Conservation (phyloP, 192 early-diverging fungal genomes). For the Rhizophagus sp. region DNA sequence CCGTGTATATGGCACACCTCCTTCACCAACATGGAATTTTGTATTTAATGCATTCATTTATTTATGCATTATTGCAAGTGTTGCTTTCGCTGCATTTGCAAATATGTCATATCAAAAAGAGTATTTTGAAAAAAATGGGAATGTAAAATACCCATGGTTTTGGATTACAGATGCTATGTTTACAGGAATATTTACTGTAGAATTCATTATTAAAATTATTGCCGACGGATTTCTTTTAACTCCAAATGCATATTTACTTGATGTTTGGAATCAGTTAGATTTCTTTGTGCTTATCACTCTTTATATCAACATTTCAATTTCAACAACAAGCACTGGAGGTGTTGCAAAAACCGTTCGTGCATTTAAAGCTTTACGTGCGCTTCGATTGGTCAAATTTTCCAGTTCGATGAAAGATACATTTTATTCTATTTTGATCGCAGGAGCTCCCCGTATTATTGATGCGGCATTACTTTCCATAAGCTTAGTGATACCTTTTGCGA, state of each 20-base stretch:
- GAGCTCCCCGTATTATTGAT: conserved; percentile 58
- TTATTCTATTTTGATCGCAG: conserved; percentile 55
- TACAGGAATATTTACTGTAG: conserved; percentile 51
- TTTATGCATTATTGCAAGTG: conserved; percentile 49
- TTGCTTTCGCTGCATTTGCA: conserved; percentile 47
- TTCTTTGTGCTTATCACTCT: conserved; percentile 57
- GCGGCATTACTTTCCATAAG: conserved; percentile 48
- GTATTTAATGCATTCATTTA: conserved; percentile 50
- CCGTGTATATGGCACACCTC: conserved; percentile 45
- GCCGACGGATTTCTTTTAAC: conserved; percentile 64
- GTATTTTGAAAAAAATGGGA: conserved; percentile 28
- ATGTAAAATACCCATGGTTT: conserved; percentile 30
- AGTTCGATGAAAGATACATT: conserved; percentile 55
- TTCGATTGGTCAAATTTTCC: conserved; percentile 58
- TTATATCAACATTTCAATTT: conserved; percentile 49
- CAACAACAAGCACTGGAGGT: conserved; percentile 38
- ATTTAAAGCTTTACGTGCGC: conserved; percentile 57
- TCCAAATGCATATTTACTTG: conserved; percentile 58
- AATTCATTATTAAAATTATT: conserved; percentile 56
- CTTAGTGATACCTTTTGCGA: conserved; percentile 55
- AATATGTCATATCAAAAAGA: conserved; percentile 50
- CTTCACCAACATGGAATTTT: conserved; percentile 42
- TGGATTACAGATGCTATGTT: conserved; percentile 48
- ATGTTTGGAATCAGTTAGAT: conserved; percentile 62
- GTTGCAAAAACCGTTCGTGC: conserved; percentile 53